Percentiles rank a stretch among this genome's conserved stretches.
Evolutionary conservation across 1,284 basidiomycete species (phyloP).

Genomic region (Fistulina hepatica): DNA sequence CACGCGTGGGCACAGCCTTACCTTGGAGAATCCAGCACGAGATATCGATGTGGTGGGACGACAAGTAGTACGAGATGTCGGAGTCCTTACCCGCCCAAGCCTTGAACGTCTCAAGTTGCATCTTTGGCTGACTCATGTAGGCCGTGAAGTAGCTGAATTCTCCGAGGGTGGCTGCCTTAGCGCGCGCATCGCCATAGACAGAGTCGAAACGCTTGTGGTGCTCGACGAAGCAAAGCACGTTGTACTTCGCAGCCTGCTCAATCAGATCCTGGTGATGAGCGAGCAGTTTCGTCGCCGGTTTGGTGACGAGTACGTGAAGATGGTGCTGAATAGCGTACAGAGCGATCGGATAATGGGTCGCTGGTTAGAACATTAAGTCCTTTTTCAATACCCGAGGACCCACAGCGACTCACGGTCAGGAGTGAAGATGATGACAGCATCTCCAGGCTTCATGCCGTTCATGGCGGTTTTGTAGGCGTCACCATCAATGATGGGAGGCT

Average conservation of each 20-base stretch:
- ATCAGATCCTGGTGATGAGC: slow-evolving; percentile 74
- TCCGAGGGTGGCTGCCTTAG: slow-evolving; percentile 65
- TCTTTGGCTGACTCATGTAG: slow-evolving; percentile 95
- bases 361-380: slow-evolving; percentile 30
- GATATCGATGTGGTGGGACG: slow-evolving; percentile 87
- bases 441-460: slow-evolving; percentile 64
- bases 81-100: slow-evolving; percentile 92
- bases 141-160: slow-evolving; percentile 89
- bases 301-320: slow-evolving; percentile 85
- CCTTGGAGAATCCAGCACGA: slow-evolving; percentile 88
- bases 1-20: slow-evolving; percentile 66
- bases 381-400: slow-evolving; percentile 2
- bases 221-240: slow-evolving; percentile 85
- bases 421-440: slow-evolving; percentile 83
- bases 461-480: slow-evolving; percentile 90
- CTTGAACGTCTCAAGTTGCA: slow-evolving; percentile 86
- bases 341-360: slow-evolving; percentile 80
- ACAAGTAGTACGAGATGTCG: slow-evolving; percentile 92
- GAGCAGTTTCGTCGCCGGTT: slow-evolving; percentile 83
- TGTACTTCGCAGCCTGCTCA: slow-evolving; percentile 62
- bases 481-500: slow-evolving; percentile 54
- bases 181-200: slow-evolving; percentile 83
- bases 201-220: slow-evolving; percentile 88
- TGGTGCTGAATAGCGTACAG: slow-evolving; percentile 76
- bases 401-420: slow-evolving; percentile 55